Base-by-base conservation (phyloP, 345 rosid species). In the Syzygium oleosum region DNA sequence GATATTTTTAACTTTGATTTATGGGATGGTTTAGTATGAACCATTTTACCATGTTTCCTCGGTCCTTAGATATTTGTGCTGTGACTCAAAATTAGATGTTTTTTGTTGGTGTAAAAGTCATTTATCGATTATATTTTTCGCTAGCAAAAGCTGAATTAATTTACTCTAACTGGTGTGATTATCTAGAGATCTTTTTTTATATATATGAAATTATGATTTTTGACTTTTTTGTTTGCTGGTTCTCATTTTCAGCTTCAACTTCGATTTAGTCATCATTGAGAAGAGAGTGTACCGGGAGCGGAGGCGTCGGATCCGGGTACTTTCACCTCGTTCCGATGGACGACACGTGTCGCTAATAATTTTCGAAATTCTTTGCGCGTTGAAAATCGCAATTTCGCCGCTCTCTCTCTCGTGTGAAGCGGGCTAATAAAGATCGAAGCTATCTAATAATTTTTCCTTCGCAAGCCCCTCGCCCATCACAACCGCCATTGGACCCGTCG, bases 311-410 rank as follows among this genome's bases (percentile, higher is more conserved):
- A 31, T 31, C 43, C 79, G 43, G 43, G 79, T 9, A 8, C 51
- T 21, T 10, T 55, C 59, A 21, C 5, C 27, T 22, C 11, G 27
- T 27, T 55, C 59, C 12, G 11, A 55, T 3, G 27, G 59, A 55
- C 9, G 27, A 55, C 59, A 55, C 59, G 59, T 55, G 58, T 8
- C 9, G 58, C 23, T 7, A 19, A 7, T 19, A 19, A 21, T 54
- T 54, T 51, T 53, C 7, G 21, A 53, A 16, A 16, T 53, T 53
- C 21, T 6, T 6, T 2, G 55, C 55, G 0, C 6, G 21, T 2
- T 5, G 6, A 53, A 17, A 53, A 53, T 2, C 5, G 0, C 38
- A 63, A 29, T 63, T 29, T 29, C 41, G 7, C 7, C 0, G 1
- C 31, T 27, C 27, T 29, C 10, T 5, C 19, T 53, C 52, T 17